Conservation (phyloP, 208 protist genomes). For the Leishmania mexicana region DNA sequence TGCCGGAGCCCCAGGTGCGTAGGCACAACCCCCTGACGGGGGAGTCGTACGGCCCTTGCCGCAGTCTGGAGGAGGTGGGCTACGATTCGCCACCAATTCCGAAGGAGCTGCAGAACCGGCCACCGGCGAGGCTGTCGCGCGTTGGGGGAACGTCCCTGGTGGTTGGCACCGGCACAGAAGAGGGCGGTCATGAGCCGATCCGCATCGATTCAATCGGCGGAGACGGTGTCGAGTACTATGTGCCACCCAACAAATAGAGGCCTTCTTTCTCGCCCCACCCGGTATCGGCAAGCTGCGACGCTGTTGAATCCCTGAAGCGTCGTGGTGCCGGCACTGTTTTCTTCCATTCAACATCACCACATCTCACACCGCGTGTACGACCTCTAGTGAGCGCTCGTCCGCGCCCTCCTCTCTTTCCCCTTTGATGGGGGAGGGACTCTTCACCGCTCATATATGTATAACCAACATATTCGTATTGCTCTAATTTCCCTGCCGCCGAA, state of each 20-base stretch:
- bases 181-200: conserved; percentile 57
- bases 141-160: conserved; percentile 85
- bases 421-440: not conserved
- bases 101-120: conserved; percentile 63
- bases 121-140: conserved; percentile 51
- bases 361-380: not conserved
- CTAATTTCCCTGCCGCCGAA: not conserved
- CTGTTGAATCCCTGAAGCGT: not conserved
- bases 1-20: conserved; percentile 60
- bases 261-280: not conserved
- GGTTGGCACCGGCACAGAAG: conserved; percentile 72
- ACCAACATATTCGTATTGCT: not conserved
- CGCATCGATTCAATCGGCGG: conserved; percentile 53
- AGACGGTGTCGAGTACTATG: conserved; percentile 57
- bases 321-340: not conserved
- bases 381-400: not conserved
- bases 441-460: not conserved
- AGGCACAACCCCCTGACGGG: conserved; percentile 69
- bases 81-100: conserved; percentile 77
- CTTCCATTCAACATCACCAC: not conserved
- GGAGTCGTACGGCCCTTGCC: conserved; percentile 67
- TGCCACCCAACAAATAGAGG: conserved; percentile 31
- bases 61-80: conserved; percentile 81
- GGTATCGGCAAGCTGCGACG: not conserved
- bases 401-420: not conserved